Evolutionary conservation across 441 rosid genomes (phyloP), one percentile per base, ranked within the genome.

Genomic region (Aquilaria agallochum): DNA sequence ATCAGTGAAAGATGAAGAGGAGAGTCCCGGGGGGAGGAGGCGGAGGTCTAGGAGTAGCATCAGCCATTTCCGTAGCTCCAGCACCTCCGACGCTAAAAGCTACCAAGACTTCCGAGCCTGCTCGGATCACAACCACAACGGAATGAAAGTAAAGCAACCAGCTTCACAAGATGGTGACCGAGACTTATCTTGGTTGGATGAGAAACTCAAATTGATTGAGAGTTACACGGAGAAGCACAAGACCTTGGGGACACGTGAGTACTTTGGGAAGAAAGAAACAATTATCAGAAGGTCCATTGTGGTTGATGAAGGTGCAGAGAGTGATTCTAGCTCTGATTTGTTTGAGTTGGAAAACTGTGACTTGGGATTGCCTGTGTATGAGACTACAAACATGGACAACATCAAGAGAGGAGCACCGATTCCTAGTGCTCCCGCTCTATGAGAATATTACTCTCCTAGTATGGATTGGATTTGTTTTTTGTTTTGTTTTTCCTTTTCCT

Each of bases 261-360:
- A 36, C 63, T 63, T 48, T 59, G 71, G n/a, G 75, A 76, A 44
- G 70, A 65, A 36, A 36, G 36, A 72, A 69, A 14, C 80, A 65
- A 60, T 46, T 8, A 36, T 55, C 56, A 60, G 53, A 50, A 78
- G 67, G 58, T 72, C 67, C 49, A 59, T 50, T 14, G 83, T 76
- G 50, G 64, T 63, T 6, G 92, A 88, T 62, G 90, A 80, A 46
- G 96, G 90, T 45, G 82, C 79, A 55, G 95, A 87, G 49, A 94
- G 90, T 72, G 99, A 94, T 82, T 88, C 97, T 48, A 94, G 99
- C 75, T 94, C 99, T 60, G 99, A 94, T 82, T 84, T 94, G 69
- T 94, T 94, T 57, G 99, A 94, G 78, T 66, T 93, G 74, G 86
- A 83, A 42, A 93, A 78, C 71, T 88, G 83, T 68, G 91, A 93